These are phyloP conservation scores for Backusella macrospora DNA, from an alignment of 192 early-diverging fungal species.

Conservation along the genomic window DNA sequence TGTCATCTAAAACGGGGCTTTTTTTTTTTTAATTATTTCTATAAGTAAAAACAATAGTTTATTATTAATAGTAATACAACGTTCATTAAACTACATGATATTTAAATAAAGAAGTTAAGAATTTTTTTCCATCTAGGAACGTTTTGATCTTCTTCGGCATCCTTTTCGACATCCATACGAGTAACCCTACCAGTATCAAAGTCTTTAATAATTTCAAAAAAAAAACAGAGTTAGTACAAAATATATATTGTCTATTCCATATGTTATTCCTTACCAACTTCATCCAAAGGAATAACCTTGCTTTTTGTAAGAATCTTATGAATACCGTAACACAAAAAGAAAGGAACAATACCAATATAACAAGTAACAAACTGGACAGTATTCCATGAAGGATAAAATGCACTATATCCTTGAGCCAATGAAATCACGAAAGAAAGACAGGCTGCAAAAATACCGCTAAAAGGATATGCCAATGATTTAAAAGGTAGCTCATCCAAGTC, in stretches of 20 bases:
- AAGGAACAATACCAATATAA: slow-evolving; percentile 66
- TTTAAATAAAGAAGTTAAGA: slow-evolving; percentile 16
- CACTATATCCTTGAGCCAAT: slow-evolving; percentile 61
- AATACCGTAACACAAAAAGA: slow-evolving; percentile 55
- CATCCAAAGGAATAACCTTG: slow-evolving; percentile 58
- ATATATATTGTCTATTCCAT: no score
- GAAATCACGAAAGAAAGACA: slow-evolving; percentile 59
- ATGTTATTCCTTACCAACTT: slow-evolving; percentile 47
- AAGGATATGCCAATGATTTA: slow-evolving; percentile 65
- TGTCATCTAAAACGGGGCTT: no score
- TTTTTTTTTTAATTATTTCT: no score
- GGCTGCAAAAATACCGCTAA: slow-evolving; percentile 66
- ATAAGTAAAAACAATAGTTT: no score
- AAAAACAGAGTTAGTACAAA: neutral
- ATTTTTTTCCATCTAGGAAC: neutral
- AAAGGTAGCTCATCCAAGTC: slow-evolving; percentile 66
- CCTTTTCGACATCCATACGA: slow-evolving; percentile 18
- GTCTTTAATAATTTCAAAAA: neutral
- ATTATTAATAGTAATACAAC: no score
- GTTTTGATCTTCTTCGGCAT: slow-evolving; percentile 21
- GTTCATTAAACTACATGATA: no score
- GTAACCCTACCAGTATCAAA: slow-evolving; percentile 32
- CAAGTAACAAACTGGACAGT: slow-evolving; percentile 50
- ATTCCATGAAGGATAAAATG: slow-evolving; percentile 56
- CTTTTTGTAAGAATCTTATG: slow-evolving; percentile 57